phyloP scores from a whole-genome alignment of 768 basidiomycete species.

The Lactarius quietus region DNA sequence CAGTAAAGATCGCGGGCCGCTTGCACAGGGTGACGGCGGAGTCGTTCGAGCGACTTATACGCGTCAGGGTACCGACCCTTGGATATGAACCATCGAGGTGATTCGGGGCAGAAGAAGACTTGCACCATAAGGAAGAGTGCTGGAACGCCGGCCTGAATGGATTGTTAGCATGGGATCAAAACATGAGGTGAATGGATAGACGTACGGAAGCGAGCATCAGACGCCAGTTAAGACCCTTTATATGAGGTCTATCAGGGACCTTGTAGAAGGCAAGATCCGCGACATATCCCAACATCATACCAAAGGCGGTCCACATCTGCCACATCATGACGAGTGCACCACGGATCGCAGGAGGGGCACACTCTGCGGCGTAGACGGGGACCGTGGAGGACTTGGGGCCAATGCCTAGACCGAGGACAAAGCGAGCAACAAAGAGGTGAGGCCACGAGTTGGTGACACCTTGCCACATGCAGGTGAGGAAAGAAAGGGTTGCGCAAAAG shows the following conservation, averaged over 20 bases:
- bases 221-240: constrained; percentile 74
- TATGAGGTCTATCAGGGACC: constrained; percentile 44
- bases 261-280: constrained; percentile 61
- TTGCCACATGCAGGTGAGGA: constrained; percentile 51
- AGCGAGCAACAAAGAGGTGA: constrained; percentile 53
- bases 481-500: constrained; percentile 42
- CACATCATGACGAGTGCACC: constrained; percentile 92
- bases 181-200: constrained; percentile 30
- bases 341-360: constrained; percentile 74
- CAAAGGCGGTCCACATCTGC: constrained; percentile 88
- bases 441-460: constrained; percentile 54
- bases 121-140: constrained; percentile 40
- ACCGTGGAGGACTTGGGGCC: constrained; percentile 63
- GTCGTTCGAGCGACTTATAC: constrained; percentile 54
- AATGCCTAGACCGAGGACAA: constrained; percentile 51
- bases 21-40: constrained; percentile 66
- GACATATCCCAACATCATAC: constrained; percentile 70
- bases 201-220: constrained; percentile 74
- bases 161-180: not conserved
- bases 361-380: constrained; percentile 70
- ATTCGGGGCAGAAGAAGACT: constrained; percentile 56
- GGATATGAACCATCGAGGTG: constrained; percentile 82
- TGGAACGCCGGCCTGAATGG: constrained; percentile 38
- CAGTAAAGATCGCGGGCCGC: constrained; percentile 80
- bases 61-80: constrained; percentile 71